These are phyloP conservation scores for Trypanosoma vivax DNA, from an alignment of 208 protist genomes.

Conservation along the genomic window DNA sequence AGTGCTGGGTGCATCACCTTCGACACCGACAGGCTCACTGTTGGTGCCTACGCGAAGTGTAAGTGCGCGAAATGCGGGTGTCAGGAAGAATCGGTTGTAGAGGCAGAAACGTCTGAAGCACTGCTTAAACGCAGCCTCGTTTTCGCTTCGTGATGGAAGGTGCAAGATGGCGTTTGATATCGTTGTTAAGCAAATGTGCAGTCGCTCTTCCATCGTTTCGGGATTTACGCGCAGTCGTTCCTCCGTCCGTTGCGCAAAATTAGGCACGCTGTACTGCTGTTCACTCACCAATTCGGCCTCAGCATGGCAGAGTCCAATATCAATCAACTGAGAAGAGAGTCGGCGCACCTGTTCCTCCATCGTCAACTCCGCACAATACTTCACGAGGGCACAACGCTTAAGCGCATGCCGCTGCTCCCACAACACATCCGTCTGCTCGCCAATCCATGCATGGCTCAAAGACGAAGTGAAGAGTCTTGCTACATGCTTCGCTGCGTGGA, in stretches of 20 bases:
- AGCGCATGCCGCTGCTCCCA: background rate
- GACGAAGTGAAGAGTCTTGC: slow-evolving; percentile 31
- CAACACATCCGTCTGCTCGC: slow-evolving; percentile 2
- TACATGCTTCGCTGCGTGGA: slow-evolving; percentile 48
- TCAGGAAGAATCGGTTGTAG: slow-evolving; percentile 60
- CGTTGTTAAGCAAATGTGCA: slow-evolving; percentile 46
- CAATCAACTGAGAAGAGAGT: slow-evolving; percentile 38
- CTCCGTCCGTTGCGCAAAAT: slow-evolving; percentile 4
- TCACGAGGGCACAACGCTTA: slow-evolving; percentile 1
- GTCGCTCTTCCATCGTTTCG: slow-evolving; percentile 72
- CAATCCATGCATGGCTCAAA: slow-evolving; percentile 3
- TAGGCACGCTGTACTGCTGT: background rate
- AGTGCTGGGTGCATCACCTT: background rate
- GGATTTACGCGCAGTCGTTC: slow-evolving; percentile 24
- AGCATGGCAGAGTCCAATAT: slow-evolving; percentile 31
- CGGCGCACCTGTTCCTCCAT: slow-evolving; percentile 29
- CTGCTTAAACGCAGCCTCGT: slow-evolving; percentile 16
- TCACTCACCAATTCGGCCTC: background rate
- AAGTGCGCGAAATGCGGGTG: slow-evolving; percentile 58
- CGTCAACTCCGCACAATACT: slow-evolving; percentile 6
- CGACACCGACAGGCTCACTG: background rate
- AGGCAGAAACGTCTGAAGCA: slow-evolving; percentile 47
- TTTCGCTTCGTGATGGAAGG: slow-evolving; percentile 17
- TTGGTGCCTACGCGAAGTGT: slow-evolving; percentile 29
- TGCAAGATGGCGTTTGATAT: slow-evolving; percentile 36